These are phyloP conservation scores for Sergeia podlipaevii DNA, from an alignment of 208 protist genomes.

Conservation along the genomic window DNA sequence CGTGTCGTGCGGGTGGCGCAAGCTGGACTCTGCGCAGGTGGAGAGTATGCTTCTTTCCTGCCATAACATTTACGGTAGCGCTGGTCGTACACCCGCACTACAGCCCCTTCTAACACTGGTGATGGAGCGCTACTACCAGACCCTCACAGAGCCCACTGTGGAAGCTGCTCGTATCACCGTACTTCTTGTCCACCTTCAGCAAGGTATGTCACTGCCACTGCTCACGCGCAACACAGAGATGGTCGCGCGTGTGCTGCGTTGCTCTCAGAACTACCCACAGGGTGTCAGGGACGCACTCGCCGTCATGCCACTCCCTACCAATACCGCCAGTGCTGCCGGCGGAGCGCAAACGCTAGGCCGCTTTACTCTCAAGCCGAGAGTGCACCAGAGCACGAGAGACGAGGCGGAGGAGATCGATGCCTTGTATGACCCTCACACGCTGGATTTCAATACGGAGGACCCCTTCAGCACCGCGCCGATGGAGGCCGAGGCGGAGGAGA, in stretches of 20 bases:
- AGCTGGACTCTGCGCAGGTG: constrained; percentile 24
- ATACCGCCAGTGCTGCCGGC: not conserved
- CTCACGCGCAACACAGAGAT: constrained; percentile 34
- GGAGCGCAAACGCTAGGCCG: constrained; percentile 15
- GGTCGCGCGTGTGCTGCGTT: constrained; percentile 18
- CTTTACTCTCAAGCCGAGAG: constrained; percentile 32
- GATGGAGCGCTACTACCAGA: constrained; percentile 21
- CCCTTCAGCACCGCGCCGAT: not conserved
- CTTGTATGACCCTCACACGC: not conserved
- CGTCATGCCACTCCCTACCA: constrained; percentile 45
- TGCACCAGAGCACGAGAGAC: constrained; percentile 1
- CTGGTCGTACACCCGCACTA: constrained; percentile 49
- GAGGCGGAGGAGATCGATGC: not conserved
- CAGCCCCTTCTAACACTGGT: constrained; percentile 47
- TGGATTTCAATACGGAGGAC: constrained; percentile 17
- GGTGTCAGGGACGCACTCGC: constrained; percentile 57
- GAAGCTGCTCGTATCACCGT: constrained; percentile 60
- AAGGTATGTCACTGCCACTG: constrained; percentile 56
- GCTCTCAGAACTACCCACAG: constrained; percentile 17
- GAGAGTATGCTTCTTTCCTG: constrained; percentile 62
- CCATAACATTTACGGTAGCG: constrained; percentile 49
- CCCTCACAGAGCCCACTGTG: constrained; percentile 22
- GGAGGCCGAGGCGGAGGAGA: not conserved
- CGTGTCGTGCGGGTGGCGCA: too few species aligned
- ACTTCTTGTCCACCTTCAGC: constrained; percentile 64